Base-by-base conservation (phyloP, 371 early-diverging fungal genomes). In the Mucor indicus region DNA sequence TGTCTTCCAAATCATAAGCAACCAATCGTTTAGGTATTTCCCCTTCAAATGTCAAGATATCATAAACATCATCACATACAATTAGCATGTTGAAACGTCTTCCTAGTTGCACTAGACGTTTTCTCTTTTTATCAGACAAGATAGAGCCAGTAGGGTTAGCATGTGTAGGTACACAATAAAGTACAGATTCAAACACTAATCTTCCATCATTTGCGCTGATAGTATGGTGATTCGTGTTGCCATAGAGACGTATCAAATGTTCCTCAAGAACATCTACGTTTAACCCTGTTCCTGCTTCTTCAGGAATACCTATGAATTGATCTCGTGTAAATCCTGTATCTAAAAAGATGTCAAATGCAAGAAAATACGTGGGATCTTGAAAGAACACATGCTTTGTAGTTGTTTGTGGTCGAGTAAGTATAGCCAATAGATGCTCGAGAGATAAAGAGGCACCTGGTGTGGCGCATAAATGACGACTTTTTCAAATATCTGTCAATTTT, bases 31-130 rank as follows among this genome's bases (percentile, higher is more conserved):
- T 39, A 5, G 67, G 58, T 0, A 45, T 21, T 1, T 30, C 33
- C 0, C 50, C 53, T 41, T 57, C 40, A 42, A 55, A 79, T 0
- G 63, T 72, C 43, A 83, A 51, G 21, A 80, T 48, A 38, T 80
- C 76, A 45, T 85, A 85, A 0, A 85, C 80, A 60, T 84, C 85
- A 49, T 84, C 85, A 45, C 83, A 82, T 2, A 84, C 64, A 17
- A 85, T 53, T 21, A 85, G 50, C 6, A 85, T 55, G 33, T 83
- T 70, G 51, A 80, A 67, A 27, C 69, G 27, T 10, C 60, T 44
- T 1, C 78, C 85, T 5, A 85, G 38, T 24, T 66, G 51, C 3
- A 80, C 69, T 4, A 83, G 44, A 24, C 48, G 37, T 13, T 44
- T n/a, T 7, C 83, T 57, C 7, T 69, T 63, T 15, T 60, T 58